Evolutionary conservation across 352 stramenopile genomes (phyloP), one percentile per base, ranked within the genome.

Genomic region (Phytopythium vexans): DNA sequence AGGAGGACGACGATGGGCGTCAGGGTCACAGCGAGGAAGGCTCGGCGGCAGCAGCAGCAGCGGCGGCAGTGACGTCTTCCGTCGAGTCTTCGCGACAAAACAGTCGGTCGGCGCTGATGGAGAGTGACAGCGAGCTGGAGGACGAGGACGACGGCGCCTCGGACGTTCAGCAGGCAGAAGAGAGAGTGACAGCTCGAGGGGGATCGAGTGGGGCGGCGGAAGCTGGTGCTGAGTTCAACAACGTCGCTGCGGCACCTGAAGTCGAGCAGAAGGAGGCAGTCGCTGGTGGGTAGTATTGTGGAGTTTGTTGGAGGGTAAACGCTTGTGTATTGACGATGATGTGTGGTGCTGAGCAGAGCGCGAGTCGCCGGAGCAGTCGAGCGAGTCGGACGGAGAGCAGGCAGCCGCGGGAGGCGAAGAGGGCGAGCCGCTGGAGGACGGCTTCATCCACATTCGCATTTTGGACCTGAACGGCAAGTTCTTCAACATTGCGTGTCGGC

Each of bases 381-480:
- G 48, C 36, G 58, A 52, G 10, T 39, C 48, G 31, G 52, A 60
- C 47, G 34, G 37, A 33, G 45, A 49, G 31, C n/a, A 53, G 27
- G 16, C 40, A 21, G 42, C 43, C 31, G 41, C 36, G 27, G 33
- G 21, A n/a, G 47, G 15, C 36, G 63, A 69, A 6, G 36, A 31
- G 8, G 32, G 32, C 5, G 58, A 60, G 27, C 49, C 62, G 11
- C 59, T 75, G 4, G 55, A 62, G 37, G 58, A 63, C 0, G 80
- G 75, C 15, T 67, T 60, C 15, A 72, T 94, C 44, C 63, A 76
- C 41, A 69, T 94, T 35, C 78, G 82, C 34, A 92, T 94, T 40
- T 55, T 94, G 42, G 82, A 94, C 60, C 57, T 94, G 9, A 92
- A 93, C 50, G 85, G 85, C 50, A 94, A 92, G 53, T 90, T 89